Evolutionary conservation across 2,329 filamentous ascomycete genomes (phyloP), one percentile per base, ranked within the genome.

Genomic region (Pseudogymnoascus sp.): DNA sequence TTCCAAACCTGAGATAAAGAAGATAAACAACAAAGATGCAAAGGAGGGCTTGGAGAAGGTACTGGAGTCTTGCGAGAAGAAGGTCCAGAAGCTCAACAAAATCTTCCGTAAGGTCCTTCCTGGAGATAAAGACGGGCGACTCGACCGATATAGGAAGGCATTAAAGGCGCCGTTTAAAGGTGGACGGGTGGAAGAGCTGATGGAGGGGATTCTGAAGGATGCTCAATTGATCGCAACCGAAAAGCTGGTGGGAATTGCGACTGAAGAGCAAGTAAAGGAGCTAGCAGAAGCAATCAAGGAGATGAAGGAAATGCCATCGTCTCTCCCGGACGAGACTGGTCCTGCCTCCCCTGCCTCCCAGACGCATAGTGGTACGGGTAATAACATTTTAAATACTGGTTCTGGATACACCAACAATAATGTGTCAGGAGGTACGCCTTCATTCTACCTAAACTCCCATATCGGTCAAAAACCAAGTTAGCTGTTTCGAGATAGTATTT

Each of bases 141-240:
- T 36, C 48, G 59, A 65, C 58, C 66, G 65, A 61, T 68, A 67
- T 58, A 67, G 63, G 59, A 67, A 67, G 45, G 67, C 62, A 27
- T n/a, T 66, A 5, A 31, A 39, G 60, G 64, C 62, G 63, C 60
- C 64, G 36, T 61, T 61, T 25, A 67, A 65, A 29, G 66, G 59
- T 4, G 48, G 61, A 25, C 62, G 59, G 64, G 65, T 68, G 27
- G 67, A 67, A 61, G 35, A 37, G 40, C 66, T 68, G 60, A 68
- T 67, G 64, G 65, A 63, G 48, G 67, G 61, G 59, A 67, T 68
- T 62, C 39, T 67, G 40, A 67, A 65, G 58, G 66, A 68, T 27
- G 63, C 60, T 36, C 66, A 68, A 63, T 5, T 67, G 45, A 59
- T 68, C 60, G 63, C 52, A 60, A 64, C 37, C 37, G 37, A 66